Percentiles rank a stretch among this genome's conserved stretches.
Conservation (phyloP, 1,139 yeast genomes). For the Pichia sp. region DNA sequence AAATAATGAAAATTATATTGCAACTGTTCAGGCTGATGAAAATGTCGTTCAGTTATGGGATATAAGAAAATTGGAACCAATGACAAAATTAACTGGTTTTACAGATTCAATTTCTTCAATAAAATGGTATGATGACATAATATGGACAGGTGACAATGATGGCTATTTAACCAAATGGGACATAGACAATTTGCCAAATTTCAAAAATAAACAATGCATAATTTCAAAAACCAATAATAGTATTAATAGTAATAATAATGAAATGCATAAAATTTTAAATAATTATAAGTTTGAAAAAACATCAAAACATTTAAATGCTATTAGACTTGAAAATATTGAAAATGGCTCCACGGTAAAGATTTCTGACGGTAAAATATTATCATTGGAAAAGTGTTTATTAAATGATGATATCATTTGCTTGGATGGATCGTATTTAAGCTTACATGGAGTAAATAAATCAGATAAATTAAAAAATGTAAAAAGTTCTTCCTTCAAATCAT, state of each 20-base stretch:
- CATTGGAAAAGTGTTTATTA: conserved; percentile 3
- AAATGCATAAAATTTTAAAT: neutral
- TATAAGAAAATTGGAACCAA: conserved; percentile 52
- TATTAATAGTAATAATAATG: neutral
- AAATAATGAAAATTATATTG: conserved; percentile 51
- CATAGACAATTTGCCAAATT: conserved; percentile 24
- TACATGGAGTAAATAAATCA: conserved; percentile 4
- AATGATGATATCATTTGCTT: conserved; percentile 10
- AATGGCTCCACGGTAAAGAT: conserved; percentile 7
- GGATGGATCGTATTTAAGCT: conserved; percentile 11
- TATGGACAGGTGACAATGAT: conserved; percentile 63
- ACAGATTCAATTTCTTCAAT: conserved; percentile 47
- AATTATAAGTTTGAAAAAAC: neutral
- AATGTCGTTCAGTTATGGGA: conserved; percentile 71
- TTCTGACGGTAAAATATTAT: conserved; percentile 9
- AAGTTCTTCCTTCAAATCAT: neutral
- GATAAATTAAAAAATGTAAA: neutral
- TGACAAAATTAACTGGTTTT: conserved; percentile 53
- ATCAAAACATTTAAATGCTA: neutral
- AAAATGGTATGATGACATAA: conserved; percentile 44
- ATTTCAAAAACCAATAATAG: neutral
- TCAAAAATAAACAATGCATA: neutral
- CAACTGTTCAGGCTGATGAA: conserved; percentile 48
- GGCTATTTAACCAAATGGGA: conserved; percentile 77
- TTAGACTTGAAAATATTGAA: neutral